Evolutionary conservation across 2,329 filamentous ascomycete genomes (phyloP).

Genomic region (Sclerotinia spermophila): DNA sequence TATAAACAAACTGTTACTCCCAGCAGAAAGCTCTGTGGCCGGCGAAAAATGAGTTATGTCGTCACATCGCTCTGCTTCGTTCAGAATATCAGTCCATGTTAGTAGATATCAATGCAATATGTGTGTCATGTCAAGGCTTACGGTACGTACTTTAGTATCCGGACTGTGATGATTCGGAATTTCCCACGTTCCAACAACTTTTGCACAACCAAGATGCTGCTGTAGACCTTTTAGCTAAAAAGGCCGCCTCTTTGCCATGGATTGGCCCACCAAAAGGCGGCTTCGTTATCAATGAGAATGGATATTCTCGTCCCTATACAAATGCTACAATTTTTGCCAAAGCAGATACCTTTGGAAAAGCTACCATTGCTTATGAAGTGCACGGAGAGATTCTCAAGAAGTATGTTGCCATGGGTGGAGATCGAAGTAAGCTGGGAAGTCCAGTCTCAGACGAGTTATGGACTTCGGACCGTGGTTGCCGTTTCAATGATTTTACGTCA

Average conservation of each 20-base stretch:
- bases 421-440: conserved; percentile 6
- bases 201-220: conserved; percentile 11
- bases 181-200: conserved; percentile 4
- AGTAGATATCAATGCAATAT: background rate
- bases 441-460: conserved; percentile 3
- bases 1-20: background rate
- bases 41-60: background rate
- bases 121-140: background rate
- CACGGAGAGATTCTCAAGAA: conserved; percentile 13
- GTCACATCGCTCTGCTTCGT: background rate
- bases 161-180: background rate
- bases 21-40: background rate
- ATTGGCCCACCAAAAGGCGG: background rate
- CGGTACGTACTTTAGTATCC: background rate
- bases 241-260: conserved; percentile 7
- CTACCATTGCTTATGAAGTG: conserved; percentile 8
- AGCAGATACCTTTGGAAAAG: conserved; percentile 11
- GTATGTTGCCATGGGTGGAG: background rate
- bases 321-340: conserved; percentile 9
- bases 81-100: conserved; percentile 8
- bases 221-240: conserved; percentile 2
- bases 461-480: background rate
- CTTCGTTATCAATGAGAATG: conserved; percentile 3
- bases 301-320: conserved; percentile 6
- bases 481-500: conserved; percentile 2